phyloP scores from a whole-genome alignment of 495 filamentous ascomycete genomes.

The Cercophora samala region DNA sequence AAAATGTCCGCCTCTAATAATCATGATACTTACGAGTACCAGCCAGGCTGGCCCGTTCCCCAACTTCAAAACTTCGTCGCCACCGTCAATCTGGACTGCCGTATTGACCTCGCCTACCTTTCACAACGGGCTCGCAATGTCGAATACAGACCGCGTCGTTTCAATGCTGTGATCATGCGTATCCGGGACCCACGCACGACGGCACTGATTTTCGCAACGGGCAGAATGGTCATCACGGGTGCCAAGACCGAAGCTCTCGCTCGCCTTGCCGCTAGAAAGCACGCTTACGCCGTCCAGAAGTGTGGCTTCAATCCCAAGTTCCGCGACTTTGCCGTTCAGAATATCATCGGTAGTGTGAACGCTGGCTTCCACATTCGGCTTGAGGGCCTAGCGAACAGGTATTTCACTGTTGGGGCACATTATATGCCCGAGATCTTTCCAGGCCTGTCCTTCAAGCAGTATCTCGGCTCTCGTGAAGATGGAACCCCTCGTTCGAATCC shows the following conservation, averaged over 20 bases:
- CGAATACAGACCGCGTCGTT: slow-evolving; percentile 96
- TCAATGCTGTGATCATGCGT: slow-evolving; percentile 96
- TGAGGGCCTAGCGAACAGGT: slow-evolving; percentile 72
- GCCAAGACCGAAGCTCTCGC: slow-evolving; percentile 93
- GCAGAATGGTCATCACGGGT: slow-evolving; percentile 97
- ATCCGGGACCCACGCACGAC: slow-evolving; percentile 97
- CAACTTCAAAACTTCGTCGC: slow-evolving; percentile 76
- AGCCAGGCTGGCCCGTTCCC: slow-evolving; percentile 24
- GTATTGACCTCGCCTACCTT: slow-evolving; percentile 91
- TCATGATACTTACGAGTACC: slow-evolving; percentile 6
- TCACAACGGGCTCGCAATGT: slow-evolving; percentile 93
- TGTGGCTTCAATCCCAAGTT: slow-evolving; percentile 95
- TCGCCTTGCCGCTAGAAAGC: slow-evolving; percentile 89
- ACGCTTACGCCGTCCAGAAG: slow-evolving; percentile 95
- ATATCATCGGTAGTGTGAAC: slow-evolving; percentile 90
- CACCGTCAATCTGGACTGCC: slow-evolving; percentile 93
- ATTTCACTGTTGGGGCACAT: slow-evolving; percentile 23
- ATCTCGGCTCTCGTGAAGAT: slow-evolving; percentile 81
- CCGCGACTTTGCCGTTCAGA: slow-evolving; percentile 97
- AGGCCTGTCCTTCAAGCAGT: slow-evolving; percentile 79
- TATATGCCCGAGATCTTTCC: slow-evolving; percentile 98
- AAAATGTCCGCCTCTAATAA: neutral
- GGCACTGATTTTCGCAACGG: slow-evolving; percentile 89
- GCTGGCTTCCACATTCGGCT: slow-evolving; percentile 95
- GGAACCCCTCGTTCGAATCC: too few species aligned